phyloP scores from a whole-genome alignment of 805 yeast species.

The Ogataea zsoltii region DNA sequence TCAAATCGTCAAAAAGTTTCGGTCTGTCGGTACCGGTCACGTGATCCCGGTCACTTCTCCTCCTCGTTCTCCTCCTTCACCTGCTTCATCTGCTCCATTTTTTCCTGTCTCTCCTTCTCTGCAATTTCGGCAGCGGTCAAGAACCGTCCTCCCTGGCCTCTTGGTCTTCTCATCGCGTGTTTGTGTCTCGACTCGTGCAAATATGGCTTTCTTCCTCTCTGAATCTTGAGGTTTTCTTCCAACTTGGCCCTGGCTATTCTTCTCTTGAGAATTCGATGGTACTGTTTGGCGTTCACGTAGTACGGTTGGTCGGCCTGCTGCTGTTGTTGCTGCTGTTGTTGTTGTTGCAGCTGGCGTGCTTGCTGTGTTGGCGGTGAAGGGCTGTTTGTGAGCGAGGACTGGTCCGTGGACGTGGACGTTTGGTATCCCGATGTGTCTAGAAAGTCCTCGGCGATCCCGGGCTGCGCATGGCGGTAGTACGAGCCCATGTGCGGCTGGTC shows the following conservation, averaged over 20 bases:
- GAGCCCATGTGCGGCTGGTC: slow-evolving; percentile 14
- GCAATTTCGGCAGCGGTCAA: slow-evolving; percentile 92
- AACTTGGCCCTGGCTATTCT: slow-evolving; percentile 91
- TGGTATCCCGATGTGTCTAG: slow-evolving; percentile 21
- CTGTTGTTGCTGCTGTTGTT: slow-evolving; percentile 13
- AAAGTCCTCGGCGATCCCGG: slow-evolving; percentile 18
- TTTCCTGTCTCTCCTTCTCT: slow-evolving; percentile 52
- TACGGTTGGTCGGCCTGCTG: slow-evolving; percentile 75
- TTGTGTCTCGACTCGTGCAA: slow-evolving; percentile 96
- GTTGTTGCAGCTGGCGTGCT: slow-evolving; percentile 4
- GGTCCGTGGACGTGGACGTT: slow-evolving; percentile 23
- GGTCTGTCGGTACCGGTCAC: background rate
- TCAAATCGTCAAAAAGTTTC: slow-evolving; percentile 2
- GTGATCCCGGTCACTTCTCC: slow-evolving; percentile 3
- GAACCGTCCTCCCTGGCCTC: slow-evolving; percentile 98
- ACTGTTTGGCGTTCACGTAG: slow-evolving; percentile 97
- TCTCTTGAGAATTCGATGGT: slow-evolving; percentile 90
- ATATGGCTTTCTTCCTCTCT: slow-evolving; percentile 90
- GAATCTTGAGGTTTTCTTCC: slow-evolving; percentile 84
- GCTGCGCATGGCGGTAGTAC: slow-evolving; percentile 17
- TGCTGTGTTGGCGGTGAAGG: slow-evolving; percentile 22
- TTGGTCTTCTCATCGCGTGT: slow-evolving; percentile 98
- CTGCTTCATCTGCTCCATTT: slow-evolving; percentile 23
- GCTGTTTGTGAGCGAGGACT: slow-evolving; percentile 21
- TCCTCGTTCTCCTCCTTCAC: slow-evolving; percentile 8